Base-by-base conservation (phyloP, 768 basidiomycete genomes). In the Tricholoma terreum region DNA sequence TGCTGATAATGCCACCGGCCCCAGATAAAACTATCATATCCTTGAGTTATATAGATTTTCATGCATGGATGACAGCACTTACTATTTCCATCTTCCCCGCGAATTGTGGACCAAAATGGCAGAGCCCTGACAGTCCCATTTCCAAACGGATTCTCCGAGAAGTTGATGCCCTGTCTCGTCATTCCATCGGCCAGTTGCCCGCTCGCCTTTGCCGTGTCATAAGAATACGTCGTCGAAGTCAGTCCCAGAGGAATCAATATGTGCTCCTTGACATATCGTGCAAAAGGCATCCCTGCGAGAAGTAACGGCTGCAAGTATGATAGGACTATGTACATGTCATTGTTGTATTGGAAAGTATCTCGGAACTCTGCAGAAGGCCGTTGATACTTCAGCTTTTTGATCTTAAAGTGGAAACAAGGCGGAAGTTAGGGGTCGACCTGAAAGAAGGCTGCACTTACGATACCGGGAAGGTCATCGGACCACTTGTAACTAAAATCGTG, bases 321-420 rank as follows among this genome's bases (percentile, higher is more conserved):
- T 9, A 72, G 49, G 14, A 67, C 46, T 0, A 57, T 60, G 34
- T 71, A 72, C 67, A 69, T 67, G 54, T 65, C 62, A 56, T 71
- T 72, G 57, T 61, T 65, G 58, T 71, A 71, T 48, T 72, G 71
- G 35, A 56, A 68, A 8, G 51, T 46, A 10, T 66, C 57, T 10
- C 73, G 68, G 59, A 74, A 74, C 36, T 65, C 67, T 24, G 59
- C 24, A 1, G 71, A 71, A 19, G 68, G 71, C 12, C 64, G 62
- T 19, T 67, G 61, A 57, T 65, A 66, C n/a, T 62, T 63, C 48
- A 69, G 40, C 48, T 60, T 62, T 1, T 62, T 17, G 53, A 64
- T 45, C 65, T 64, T 12, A 24, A 7, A 34, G 21, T 1, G 1
- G 22, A 7, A 27, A 27, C 6, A 6, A 22, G 6, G n/a, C 38